phyloP scores from a whole-genome alignment of 805 yeast genomes.

The Debaryomyces maramus region DNA sequence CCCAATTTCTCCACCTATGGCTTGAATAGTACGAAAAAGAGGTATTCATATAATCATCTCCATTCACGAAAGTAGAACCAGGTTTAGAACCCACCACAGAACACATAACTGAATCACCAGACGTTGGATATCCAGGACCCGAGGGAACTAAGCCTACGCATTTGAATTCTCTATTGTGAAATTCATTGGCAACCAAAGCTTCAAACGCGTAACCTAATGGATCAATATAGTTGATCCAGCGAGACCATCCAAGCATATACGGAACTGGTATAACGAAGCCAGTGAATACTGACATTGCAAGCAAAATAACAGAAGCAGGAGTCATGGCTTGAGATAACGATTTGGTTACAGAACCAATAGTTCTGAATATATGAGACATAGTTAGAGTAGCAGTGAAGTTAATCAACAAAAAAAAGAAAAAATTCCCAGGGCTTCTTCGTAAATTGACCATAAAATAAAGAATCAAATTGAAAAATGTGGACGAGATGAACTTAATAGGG shows the following conservation, averaged over 20 bases:
- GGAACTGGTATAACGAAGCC: slow-evolving; percentile 61
- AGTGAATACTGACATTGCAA: slow-evolving; percentile 50
- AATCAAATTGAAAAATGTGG: slow-evolving; percentile 47
- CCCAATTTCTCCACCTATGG: slow-evolving; percentile 63
- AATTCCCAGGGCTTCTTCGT: slow-evolving; percentile 51
- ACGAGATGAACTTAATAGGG: slow-evolving; percentile 49
- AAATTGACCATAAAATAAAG: slow-evolving; percentile 56
- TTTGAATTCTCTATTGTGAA: slow-evolving; percentile 42
- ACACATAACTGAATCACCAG: slow-evolving; percentile 16
- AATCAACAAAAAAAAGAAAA: slow-evolving; percentile 52
- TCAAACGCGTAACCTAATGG: slow-evolving; percentile 62
- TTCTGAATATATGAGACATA: slow-evolving; percentile 58
- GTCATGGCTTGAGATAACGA: slow-evolving; percentile 57
- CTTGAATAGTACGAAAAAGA: slow-evolving; percentile 43
- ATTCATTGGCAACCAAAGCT: slow-evolving; percentile 59
- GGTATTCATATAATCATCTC: slow-evolving; percentile 26
- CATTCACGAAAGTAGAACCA: slow-evolving; percentile 14
- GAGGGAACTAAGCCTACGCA: slow-evolving; percentile 53
- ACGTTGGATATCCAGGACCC: slow-evolving; percentile 32
- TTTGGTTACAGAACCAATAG: slow-evolving; percentile 49
- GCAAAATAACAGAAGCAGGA: slow-evolving; percentile 52
- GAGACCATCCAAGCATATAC: slow-evolving; percentile 60
- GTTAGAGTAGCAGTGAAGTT: slow-evolving; percentile 44
- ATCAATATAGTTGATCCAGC: slow-evolving; percentile 62
- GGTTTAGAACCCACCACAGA: slow-evolving; percentile 21